Conservation (phyloP, 2,329 filamentous ascomycete genomes). For the Penicillium sp. region DNA sequence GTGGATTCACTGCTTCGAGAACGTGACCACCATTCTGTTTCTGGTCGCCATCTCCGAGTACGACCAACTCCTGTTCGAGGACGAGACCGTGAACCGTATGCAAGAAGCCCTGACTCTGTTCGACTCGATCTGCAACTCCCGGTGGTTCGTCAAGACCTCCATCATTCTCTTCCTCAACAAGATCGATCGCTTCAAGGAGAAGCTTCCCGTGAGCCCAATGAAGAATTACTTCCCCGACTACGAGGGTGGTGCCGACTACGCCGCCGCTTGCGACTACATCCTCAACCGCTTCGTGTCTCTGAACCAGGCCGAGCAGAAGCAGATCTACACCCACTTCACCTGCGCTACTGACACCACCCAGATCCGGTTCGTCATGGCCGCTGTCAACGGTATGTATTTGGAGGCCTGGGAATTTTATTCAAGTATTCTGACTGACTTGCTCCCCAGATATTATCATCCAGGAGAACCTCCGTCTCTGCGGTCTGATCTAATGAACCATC, state of each 20-base stretch:
- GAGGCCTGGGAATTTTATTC: neutral
- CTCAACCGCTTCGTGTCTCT: conserved; percentile 96
- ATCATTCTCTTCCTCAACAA: conserved; percentile 74
- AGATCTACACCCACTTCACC: conserved; percentile 99
- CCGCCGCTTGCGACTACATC: conserved; percentile 96
- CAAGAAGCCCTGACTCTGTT: conserved; percentile 69
- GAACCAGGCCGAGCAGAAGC: conserved; percentile 99
- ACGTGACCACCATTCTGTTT: conserved; percentile 95
- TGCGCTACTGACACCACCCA: conserved; percentile 98
- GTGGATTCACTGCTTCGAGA: conserved; percentile 99
- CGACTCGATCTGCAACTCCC: conserved; percentile 69
- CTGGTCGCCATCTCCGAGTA: conserved; percentile 96
- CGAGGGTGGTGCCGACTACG: conserved; percentile 92
- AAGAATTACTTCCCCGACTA: conserved; percentile 75
- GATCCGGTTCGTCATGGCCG: conserved; percentile 99
- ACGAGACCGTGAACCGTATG: conserved; percentile 85
- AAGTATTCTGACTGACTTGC: conserved; percentile 11
- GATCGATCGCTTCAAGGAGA: conserved; percentile 73
- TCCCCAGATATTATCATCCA: conserved; percentile 95
- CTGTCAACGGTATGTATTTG: conserved; percentile 78
- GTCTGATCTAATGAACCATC: conserved; percentile 72
- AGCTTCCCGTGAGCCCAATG: conserved; percentile 69
- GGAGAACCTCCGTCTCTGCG: conserved; percentile 95
- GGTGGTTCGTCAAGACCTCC: conserved; percentile 70
- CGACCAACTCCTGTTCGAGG: conserved; percentile 92